Evolutionary conservation across 2,329 filamentous ascomycete species (phyloP).

Genomic region (Pseudocercospora crystallina): DNA sequence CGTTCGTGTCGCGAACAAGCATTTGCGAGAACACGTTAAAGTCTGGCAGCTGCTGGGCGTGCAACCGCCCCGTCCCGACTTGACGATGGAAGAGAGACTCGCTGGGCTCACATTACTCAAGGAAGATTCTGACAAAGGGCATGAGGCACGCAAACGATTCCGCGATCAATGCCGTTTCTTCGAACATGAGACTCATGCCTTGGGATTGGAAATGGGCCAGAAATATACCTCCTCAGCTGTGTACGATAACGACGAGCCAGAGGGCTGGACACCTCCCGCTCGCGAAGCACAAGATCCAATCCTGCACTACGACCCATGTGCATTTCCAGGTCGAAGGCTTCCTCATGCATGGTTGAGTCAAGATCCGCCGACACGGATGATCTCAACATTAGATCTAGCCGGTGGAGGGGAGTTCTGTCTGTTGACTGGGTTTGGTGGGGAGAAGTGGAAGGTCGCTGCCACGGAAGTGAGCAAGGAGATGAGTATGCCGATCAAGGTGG

Average conservation of each 20-base stretch:
- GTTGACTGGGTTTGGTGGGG: constrained; percentile 50
- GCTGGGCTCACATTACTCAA: constrained; percentile 32
- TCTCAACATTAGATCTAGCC: constrained; percentile 60
- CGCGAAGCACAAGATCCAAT: constrained; percentile 37
- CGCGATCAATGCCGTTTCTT: constrained; percentile 9
- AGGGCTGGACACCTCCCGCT: constrained; percentile 9
- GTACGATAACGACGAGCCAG: constrained; percentile 45
- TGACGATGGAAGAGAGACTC: constrained; percentile 27
- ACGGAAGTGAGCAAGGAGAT: constrained; percentile 39
- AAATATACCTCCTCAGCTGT: constrained; percentile 48
- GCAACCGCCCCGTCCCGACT: no score
- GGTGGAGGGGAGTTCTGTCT: constrained; percentile 51
- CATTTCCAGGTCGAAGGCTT: constrained; percentile 58
- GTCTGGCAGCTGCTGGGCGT: constrained; percentile 11
- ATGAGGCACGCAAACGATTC: constrained; percentile 36
- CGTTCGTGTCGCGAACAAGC: constrained; percentile 56
- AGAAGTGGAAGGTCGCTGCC: constrained; percentile 52
- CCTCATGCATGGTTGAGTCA: constrained; percentile 63
- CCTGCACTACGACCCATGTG: constrained; percentile 36
- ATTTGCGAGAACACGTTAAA: constrained; percentile 49
- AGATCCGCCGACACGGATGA: constrained; percentile 41
- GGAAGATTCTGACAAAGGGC: neutral
- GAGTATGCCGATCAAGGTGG: constrained; percentile 39
- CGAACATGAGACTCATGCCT: constrained; percentile 44
- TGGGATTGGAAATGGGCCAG: constrained; percentile 60